A percentile compares a stretch with the other conserved stretches of the same genome.
Evolutionary conservation across 371 early-diverging fungal genomes (phyloP).

Genomic region (Mucor circinelloides): DNA sequence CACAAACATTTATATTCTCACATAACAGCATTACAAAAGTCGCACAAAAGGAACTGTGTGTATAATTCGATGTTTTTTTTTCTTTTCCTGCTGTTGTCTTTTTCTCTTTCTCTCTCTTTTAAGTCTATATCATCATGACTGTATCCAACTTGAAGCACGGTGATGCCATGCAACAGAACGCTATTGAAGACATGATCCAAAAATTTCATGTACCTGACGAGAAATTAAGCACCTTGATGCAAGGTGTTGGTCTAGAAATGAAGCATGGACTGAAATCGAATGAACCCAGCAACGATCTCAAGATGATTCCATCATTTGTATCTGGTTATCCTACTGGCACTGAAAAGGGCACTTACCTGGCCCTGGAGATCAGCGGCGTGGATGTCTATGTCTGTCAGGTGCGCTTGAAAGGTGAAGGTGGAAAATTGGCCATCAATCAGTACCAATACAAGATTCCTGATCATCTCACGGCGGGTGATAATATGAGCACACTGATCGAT

Average conservation of each 20-base stretch:
- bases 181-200: slow-evolving; percentile 18
- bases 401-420: slow-evolving; percentile 51
- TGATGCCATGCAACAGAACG: not conserved
- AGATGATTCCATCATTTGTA: slow-evolving; percentile 55
- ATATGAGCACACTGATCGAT: slow-evolving; percentile 37
- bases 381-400: slow-evolving; percentile 57
- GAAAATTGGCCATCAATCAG: slow-evolving; percentile 52
- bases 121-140: not conserved
- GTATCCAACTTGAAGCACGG: not conserved
- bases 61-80: not conserved
- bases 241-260: slow-evolving; percentile 45
- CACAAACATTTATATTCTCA: slow-evolving; percentile 3
- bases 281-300: slow-evolving; percentile 28
- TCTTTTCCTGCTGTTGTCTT: not conserved
- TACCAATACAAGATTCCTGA: slow-evolving; percentile 81
- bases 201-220: slow-evolving; percentile 40
- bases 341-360: slow-evolving; percentile 86
- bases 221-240: slow-evolving; percentile 26
- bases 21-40: not conserved
- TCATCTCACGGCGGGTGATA: slow-evolving; percentile 69
- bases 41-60: not conserved
- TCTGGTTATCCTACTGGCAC: slow-evolving; percentile 74
- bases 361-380: slow-evolving; percentile 90
- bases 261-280: slow-evolving; percentile 31
- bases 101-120: not conserved